These are phyloP conservation scores for Petasospora fabianii DNA, from an alignment of 1,139 yeast species.

Conservation along the genomic window DNA sequence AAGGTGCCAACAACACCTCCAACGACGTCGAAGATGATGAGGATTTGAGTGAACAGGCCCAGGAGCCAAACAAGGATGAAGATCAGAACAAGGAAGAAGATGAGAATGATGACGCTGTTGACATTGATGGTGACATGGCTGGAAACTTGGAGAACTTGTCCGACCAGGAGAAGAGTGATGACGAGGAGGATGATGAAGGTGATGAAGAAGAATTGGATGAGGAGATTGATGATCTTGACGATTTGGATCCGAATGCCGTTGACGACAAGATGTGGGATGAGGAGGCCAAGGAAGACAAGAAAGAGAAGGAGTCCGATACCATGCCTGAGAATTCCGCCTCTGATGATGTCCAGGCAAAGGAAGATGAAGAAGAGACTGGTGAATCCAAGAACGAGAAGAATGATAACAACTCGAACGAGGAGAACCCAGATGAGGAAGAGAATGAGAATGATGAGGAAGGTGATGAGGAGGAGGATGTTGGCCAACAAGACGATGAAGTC, in stretches of 20 bases:
- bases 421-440: constrained; percentile 60
- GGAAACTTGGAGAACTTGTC: constrained; percentile 83
- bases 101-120: constrained; percentile 79
- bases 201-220: constrained; percentile 74
- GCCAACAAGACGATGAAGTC: constrained; percentile 77
- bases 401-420: constrained; percentile 45
- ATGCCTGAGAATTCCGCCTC: constrained; percentile 55
- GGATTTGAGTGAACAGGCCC: constrained; percentile 85
- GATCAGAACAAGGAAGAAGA: constrained; percentile 53
- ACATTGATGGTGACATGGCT: constrained; percentile 95
- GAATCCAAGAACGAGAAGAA: constrained; percentile 43
- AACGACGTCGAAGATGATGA: constrained; percentile 92
- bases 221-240: constrained; percentile 85
- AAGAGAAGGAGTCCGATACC: constrained; percentile 70
- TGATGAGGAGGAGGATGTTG: constrained; percentile 63
- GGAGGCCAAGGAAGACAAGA: constrained; percentile 69
- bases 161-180: constrained; percentile 60
- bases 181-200: constrained; percentile 50
- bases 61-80: constrained; percentile 74
- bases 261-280: constrained; percentile 99
- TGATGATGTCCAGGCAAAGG: constrained; percentile 63
- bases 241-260: constrained; percentile 88
- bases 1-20: constrained; percentile 76
- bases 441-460: constrained; percentile 56
- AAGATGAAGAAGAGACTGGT: constrained; percentile 38